A percentile compares a stretch with the other conserved stretches of the same genome.
Evolutionary conservation across 2,329 filamentous ascomycete genomes (phyloP).

Genomic region (Phaeoacremonium minimum): DNA sequence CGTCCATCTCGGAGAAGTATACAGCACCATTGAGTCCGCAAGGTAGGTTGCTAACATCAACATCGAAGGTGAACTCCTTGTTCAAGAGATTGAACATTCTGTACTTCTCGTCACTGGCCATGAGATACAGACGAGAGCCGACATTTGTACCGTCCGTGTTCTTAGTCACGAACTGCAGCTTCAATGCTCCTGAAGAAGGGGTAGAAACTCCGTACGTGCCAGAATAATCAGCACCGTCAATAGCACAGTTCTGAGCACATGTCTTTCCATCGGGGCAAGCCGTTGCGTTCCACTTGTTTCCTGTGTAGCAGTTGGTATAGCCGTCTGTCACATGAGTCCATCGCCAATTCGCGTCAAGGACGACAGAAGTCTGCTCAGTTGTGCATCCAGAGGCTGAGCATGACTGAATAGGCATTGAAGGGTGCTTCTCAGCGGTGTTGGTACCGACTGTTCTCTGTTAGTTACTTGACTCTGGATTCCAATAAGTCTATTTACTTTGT

Average conservation of each 20-base stretch:
- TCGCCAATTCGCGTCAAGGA: constrained; percentile 51
- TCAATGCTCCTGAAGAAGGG: constrained; percentile 35
- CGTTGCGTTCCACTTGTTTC: constrained; percentile 32
- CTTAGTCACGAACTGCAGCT: constrained; percentile 48
- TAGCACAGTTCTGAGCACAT: constrained; percentile 37
- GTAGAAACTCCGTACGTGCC: constrained; percentile 43
- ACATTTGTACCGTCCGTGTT: constrained; percentile 26
- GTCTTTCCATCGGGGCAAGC: constrained; percentile 33
- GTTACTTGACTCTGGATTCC: background rate
- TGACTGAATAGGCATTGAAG: constrained; percentile 38
- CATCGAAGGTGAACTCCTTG: constrained; percentile 60
- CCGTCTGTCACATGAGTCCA: constrained; percentile 47
- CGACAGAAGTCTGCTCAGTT: constrained; percentile 36
- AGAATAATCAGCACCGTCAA: constrained; percentile 41
- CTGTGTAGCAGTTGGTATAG: constrained; percentile 53
- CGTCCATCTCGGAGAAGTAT: constrained; percentile 53
- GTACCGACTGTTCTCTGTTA: constrained; percentile 27
- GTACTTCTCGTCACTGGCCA: constrained; percentile 51
- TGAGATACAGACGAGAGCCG: constrained; percentile 50
- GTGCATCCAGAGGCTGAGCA: constrained; percentile 41
- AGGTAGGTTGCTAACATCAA: constrained; percentile 57
- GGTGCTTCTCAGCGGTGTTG: constrained; percentile 35
- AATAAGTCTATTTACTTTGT: constrained; percentile 9
- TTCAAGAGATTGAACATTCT: constrained; percentile 54
- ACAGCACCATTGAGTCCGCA: constrained; percentile 63